These are phyloP conservation scores for Tritrichomonas musculus DNA, from an alignment of 208 protist genomes.

Conservation along the genomic window DNA sequence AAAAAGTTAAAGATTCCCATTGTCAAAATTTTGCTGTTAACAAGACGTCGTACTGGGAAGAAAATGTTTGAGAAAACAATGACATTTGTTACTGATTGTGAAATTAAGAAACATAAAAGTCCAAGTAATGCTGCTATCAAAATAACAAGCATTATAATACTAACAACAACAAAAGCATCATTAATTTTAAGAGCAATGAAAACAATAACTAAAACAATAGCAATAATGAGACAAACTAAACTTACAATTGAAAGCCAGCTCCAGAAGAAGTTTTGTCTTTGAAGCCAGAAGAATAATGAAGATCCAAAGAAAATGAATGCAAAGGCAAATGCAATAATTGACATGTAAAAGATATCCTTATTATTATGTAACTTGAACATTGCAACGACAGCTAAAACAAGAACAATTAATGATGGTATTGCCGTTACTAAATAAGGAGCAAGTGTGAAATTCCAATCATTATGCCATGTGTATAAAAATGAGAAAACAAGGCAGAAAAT, in stretches of 20 bases:
- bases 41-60: not conserved
- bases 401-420: not conserved
- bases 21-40: not conserved
- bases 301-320: not conserved
- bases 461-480: too few species aligned
- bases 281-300: not conserved
- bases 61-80: constrained; percentile 3
- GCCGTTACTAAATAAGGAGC: too few species aligned
- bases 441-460: too few species aligned
- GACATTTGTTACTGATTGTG: not conserved
- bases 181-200: not conserved
- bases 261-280: not conserved
- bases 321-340: not conserved
- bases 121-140: not conserved
- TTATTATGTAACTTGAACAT: not conserved
- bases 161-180: not conserved
- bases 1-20: not conserved
- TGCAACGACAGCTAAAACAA: not conserved
- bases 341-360: not conserved
- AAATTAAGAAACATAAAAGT: not conserved
- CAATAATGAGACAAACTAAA: not conserved
- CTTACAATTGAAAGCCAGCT: not conserved
- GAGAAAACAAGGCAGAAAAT: too few species aligned
- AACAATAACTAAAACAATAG: not conserved
- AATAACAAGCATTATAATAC: not conserved